A percentile compares a stretch with the other conserved stretches of the same genome.
Conservation (phyloP, 2,329 filamentous ascomycete species). For the Penicillium sp. region DNA sequence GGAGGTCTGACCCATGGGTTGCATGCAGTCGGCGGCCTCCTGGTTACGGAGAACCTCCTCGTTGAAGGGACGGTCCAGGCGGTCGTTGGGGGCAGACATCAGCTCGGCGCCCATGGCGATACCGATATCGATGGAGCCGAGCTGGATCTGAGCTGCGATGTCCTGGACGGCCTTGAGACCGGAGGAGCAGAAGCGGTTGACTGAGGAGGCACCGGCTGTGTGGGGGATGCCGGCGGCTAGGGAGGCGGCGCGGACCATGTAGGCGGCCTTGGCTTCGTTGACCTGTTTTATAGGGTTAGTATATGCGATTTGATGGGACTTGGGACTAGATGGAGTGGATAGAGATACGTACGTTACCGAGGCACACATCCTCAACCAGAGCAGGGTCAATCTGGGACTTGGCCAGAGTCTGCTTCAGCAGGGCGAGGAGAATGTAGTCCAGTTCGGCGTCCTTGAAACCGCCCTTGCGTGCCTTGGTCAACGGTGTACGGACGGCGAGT, state of each 20-base stretch:
- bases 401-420: conserved; percentile 71
- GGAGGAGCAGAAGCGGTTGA: conserved; percentile 97
- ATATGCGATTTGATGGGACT: no score
- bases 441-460: conserved; percentile 91
- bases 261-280: conserved; percentile 77
- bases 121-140: conserved; percentile 79
- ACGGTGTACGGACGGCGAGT: conserved; percentile 79
- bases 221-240: conserved; percentile 92
- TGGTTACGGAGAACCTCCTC: conserved; percentile 70
- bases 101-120: conserved; percentile 83
- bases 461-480: conserved; percentile 85
- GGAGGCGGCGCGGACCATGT: conserved; percentile 82
- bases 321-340: background rate
- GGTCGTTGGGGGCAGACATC: conserved; percentile 74
- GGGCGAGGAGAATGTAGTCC: conserved; percentile 78
- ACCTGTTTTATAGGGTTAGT: conserved; percentile 52
- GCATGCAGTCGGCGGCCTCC: conserved; percentile 79
- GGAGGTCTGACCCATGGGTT: conserved; percentile 96
- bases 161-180: conserved; percentile 94
- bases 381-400: conserved; percentile 74
- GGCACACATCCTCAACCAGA: conserved; percentile 81
- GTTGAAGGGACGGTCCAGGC: conserved; percentile 69
- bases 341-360: conserved; percentile 68
- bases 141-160: conserved; percentile 80
- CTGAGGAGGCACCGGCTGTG: conserved; percentile 72